phyloP scores from a whole-genome alignment of 139 green algal genomes.

The Zygnema cylindricum region DNA sequence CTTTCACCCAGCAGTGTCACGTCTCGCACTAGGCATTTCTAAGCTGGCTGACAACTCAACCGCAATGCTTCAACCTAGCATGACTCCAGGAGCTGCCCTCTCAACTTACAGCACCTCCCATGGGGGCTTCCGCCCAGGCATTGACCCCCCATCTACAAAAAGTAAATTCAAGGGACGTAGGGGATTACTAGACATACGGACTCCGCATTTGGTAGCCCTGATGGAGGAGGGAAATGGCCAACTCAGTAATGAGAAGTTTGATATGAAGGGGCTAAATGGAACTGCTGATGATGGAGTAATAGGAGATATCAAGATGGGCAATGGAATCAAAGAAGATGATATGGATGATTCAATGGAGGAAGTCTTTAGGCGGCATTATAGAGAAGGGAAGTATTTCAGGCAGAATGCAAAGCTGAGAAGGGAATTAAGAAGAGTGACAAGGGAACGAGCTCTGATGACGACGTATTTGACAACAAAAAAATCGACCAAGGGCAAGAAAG shows the following conservation, averaged over 20 bases:
- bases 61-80: not conserved
- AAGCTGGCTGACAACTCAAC: not conserved
- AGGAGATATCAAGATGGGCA: not conserved
- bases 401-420: constrained; percentile 33
- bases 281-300: not conserved
- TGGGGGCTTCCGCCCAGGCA: constrained; percentile 45
- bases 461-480: not conserved
- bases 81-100: constrained; percentile 19
- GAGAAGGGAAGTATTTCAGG: constrained; percentile 22
- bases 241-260: not conserved
- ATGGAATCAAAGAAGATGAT: not conserved
- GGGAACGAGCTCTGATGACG: not conserved
- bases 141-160: not conserved
- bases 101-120: constrained; percentile 27
- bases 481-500: no score
- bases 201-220: not conserved
- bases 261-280: not conserved
- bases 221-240: constrained; percentile 26
- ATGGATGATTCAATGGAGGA: not conserved
- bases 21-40: constrained; percentile 17
- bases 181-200: not conserved
- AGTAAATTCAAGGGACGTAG: constrained; percentile 3
- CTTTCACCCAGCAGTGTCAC: constrained; percentile 56
- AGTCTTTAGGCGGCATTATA: constrained; percentile 5
- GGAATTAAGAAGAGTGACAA: constrained; percentile 4